A percentile compares a stretch with the other conserved stretches of the same genome.
phyloP scores from a whole-genome alignment of 1,139 yeast species.

The Scheffersomyces illinoinensis region DNA sequence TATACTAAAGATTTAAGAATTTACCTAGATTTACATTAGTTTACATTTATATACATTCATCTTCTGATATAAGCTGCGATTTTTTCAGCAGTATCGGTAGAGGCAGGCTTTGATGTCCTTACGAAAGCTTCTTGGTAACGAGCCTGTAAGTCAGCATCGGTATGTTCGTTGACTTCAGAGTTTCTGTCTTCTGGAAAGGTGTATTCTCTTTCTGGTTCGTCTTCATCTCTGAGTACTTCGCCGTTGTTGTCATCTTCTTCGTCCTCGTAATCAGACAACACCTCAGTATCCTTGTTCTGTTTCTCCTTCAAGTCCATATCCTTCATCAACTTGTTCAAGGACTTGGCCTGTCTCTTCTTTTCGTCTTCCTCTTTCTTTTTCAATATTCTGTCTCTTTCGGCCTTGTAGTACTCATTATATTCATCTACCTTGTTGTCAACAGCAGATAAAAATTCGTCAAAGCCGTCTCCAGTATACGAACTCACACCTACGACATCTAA shows the following conservation, averaged over 20 bases:
- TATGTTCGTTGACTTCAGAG: slow-evolving; percentile 54
- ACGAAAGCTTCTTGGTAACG: slow-evolving; percentile 76
- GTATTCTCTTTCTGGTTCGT: slow-evolving; percentile 67
- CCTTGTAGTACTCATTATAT: slow-evolving; percentile 77
- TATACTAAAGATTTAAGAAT: not conserved
- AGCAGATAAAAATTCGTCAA: slow-evolving; percentile 81
- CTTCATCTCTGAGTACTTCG: slow-evolving; percentile 62
- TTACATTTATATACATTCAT: not conserved
- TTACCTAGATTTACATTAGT: not conserved
- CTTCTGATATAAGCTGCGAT: slow-evolving; percentile 62
- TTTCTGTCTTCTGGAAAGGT: slow-evolving; percentile 72
- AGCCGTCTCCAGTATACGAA: slow-evolving; percentile 89
- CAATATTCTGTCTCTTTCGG: slow-evolving; percentile 81
- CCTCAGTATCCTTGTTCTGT: slow-evolving; percentile 52
- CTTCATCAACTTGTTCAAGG: slow-evolving; percentile 71
- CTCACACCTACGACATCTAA: slow-evolving; percentile 91
- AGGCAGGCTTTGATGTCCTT: slow-evolving; percentile 58
- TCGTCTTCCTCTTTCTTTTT: slow-evolving; percentile 78
- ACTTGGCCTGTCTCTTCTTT: slow-evolving; percentile 68
- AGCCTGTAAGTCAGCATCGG: slow-evolving; percentile 59
- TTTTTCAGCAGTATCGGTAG: slow-evolving; percentile 67
- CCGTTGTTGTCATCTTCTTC: slow-evolving; percentile 62
- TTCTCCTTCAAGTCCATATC: slow-evolving; percentile 70
- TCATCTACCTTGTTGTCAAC: slow-evolving; percentile 89
- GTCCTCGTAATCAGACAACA: slow-evolving; percentile 64